These are phyloP conservation scores for Stramenopiles sp. DNA, from an alignment of 352 stramenopile genomes.

Conservation along the genomic window DNA sequence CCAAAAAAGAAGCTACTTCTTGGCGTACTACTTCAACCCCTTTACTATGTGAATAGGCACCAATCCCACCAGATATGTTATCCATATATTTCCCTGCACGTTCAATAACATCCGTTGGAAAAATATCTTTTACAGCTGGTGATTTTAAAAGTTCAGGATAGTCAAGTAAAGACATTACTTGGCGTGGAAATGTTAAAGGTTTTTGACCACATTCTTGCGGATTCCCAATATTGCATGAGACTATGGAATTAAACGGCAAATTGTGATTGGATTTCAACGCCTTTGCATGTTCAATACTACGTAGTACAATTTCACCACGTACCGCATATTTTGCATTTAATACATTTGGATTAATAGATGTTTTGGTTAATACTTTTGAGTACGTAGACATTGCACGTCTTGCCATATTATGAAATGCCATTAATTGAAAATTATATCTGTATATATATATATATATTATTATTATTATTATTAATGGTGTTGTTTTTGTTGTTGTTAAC, in stretches of 20 bases:
- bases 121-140: conserved; percentile 47
- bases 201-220: conserved; percentile 80
- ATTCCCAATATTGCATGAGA: conserved; percentile 95
- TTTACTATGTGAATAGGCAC: conserved; percentile 76
- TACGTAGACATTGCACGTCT: background rate
- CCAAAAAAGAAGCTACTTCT: conserved; percentile 65
- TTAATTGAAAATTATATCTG: too few species aligned
- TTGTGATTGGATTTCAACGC: conserved; percentile 36
- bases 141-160: conserved; percentile 57
- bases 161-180: conserved; percentile 66
- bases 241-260: conserved; percentile 71
- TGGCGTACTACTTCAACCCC: conserved; percentile 55
- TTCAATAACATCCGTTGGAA: conserved; percentile 53
- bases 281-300: conserved; percentile 44
- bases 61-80: conserved; percentile 56
- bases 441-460: too few species aligned
- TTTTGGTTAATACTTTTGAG: conserved; percentile 24
- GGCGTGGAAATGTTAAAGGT: conserved; percentile 59
- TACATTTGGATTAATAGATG: conserved; percentile 22
- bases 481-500: too few species aligned
- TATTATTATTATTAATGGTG: too few species aligned
- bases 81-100: conserved; percentile 60
- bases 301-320: conserved; percentile 52
- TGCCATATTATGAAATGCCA: too few species aligned
- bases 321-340: conserved; percentile 58